These are phyloP conservation scores for Coprinopsis cinerea DNA, from an alignment of 768 basidiomycete genomes.

Conservation along the genomic window DNA sequence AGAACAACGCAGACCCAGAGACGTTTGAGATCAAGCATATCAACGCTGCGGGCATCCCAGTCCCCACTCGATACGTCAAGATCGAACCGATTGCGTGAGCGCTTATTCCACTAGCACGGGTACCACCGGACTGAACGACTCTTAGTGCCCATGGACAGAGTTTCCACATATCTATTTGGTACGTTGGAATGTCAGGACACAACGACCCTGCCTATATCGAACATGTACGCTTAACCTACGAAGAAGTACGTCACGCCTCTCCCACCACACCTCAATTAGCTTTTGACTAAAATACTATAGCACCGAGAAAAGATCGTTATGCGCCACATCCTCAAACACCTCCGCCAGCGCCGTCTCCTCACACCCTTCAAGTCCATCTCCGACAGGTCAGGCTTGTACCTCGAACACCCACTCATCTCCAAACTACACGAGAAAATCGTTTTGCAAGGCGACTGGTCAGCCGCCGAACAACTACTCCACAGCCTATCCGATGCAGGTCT, in stretches of 20 bases:
- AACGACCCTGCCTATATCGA: slow-evolving; percentile 52
- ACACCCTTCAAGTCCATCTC: slow-evolving; percentile 59
- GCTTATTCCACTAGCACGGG: not conserved
- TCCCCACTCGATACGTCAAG: slow-evolving; percentile 67
- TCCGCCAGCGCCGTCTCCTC: slow-evolving; percentile 69
- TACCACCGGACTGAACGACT: not conserved
- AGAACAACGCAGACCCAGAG: slow-evolving; percentile 61
- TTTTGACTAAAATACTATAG: slow-evolving; percentile 26
- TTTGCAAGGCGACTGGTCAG: slow-evolving; percentile 57
- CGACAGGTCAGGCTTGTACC: slow-evolving; percentile 43
- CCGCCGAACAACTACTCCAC: slow-evolving; percentile 48
- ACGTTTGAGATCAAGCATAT: slow-evolving; percentile 54
- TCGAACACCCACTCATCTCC: slow-evolving; percentile 70
- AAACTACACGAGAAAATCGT: slow-evolving; percentile 60
- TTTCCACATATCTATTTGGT: slow-evolving; percentile 80
- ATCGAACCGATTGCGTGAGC: slow-evolving; percentile 71
- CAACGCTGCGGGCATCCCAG: slow-evolving; percentile 49
- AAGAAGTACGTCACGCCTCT: slow-evolving; percentile 46
- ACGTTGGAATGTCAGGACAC: slow-evolving; percentile 58
- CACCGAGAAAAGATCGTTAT: slow-evolving; percentile 61
- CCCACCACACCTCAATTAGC: too few species aligned
- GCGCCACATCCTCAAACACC: slow-evolving; percentile 67
- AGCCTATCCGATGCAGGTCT: slow-evolving; percentile 48
- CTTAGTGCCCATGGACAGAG: slow-evolving; percentile 62
- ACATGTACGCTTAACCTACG: slow-evolving; percentile 43